Evolutionary conservation across 352 stramenopile species (phyloP).

Genomic region (Pythium vanterpoolii): DNA sequence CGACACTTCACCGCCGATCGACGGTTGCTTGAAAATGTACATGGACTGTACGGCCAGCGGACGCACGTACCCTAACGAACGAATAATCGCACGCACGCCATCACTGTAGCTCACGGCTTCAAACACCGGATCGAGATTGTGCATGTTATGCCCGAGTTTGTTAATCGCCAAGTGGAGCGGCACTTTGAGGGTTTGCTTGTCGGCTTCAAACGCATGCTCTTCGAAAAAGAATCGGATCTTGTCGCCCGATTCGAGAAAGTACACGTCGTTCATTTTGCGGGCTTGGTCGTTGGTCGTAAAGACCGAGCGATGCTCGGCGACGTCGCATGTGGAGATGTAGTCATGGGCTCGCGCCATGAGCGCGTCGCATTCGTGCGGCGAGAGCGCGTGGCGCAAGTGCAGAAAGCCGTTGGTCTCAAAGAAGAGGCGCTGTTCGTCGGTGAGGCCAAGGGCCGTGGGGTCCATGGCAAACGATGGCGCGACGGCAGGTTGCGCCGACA

Average conservation of each 20-base stretch:
- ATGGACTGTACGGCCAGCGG: conserved; percentile 93
- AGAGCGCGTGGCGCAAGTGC: conserved; percentile 43
- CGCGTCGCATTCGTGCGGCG: conserved; percentile 41
- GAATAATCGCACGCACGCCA: conserved; percentile 68
- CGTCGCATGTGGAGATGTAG: conserved; percentile 60
- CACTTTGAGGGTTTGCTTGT: conserved; percentile 66
- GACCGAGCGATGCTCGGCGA: conserved; percentile 66
- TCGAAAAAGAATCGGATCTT: conserved; percentile 95
- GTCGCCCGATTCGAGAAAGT: conserved; percentile 92
- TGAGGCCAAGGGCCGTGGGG: conserved; percentile 29
- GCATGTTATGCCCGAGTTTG: conserved; percentile 96
- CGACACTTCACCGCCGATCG: conserved; percentile 91
- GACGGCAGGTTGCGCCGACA: not conserved
- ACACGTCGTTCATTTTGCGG: conserved; percentile 84
- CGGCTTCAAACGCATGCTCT: conserved; percentile 61
- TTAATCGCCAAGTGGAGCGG: conserved; percentile 85
- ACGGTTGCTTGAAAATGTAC: conserved; percentile 98
- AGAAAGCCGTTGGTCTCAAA: conserved; percentile 71
- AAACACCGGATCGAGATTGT: conserved; percentile 89
- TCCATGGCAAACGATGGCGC: conserved; percentile 8
- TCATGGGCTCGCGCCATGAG: conserved; percentile 46
- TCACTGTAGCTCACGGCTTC: conserved; percentile 76
- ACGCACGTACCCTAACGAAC: conserved; percentile 84
- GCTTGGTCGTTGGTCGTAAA: conserved; percentile 84
- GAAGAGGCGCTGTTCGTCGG: conserved; percentile 52